Percentiles rank a stretch among this genome's conserved stretches.
Conservation (phyloP, 106 monocot genomes). For the Agapanthus africanus region DNA sequence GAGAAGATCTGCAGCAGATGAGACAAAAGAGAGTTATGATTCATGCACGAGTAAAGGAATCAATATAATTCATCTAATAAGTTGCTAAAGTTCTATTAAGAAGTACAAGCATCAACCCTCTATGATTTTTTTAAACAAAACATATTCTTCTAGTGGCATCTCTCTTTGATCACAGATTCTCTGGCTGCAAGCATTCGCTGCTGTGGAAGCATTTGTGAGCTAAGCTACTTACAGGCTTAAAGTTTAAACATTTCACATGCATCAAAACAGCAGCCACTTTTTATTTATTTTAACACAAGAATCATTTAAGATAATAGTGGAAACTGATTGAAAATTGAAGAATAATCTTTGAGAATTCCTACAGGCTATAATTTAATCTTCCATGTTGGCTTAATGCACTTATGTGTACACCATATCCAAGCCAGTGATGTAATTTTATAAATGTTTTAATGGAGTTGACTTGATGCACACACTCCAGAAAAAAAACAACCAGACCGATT, state of each 20-base stretch:
- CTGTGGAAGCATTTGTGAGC: neutral
- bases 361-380: too few species aligned
- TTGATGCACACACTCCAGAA: too few species aligned
- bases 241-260: neutral
- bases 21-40: constrained; percentile 3
- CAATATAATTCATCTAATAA: neutral
- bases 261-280: neutral
- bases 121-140: neutral
- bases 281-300: neutral
- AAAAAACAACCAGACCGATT: too few species aligned
- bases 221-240: neutral
- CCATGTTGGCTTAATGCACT: too few species aligned
- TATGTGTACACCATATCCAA: too few species aligned
- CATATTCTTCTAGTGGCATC: neutral
- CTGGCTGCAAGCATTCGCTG: neutral
- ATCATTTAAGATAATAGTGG: neutral
- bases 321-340: neutral
- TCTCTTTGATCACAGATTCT: neutral
- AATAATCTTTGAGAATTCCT: too few species aligned
- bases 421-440: too few species aligned
- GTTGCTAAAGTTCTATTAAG: neutral
- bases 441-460: too few species aligned
- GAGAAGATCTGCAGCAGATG: constrained; percentile 61
- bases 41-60: too few species aligned
- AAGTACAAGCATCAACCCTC: neutral